Conservation (phyloP, 2,329 filamentous ascomycete species). For the Cordyceps javanica region DNA sequence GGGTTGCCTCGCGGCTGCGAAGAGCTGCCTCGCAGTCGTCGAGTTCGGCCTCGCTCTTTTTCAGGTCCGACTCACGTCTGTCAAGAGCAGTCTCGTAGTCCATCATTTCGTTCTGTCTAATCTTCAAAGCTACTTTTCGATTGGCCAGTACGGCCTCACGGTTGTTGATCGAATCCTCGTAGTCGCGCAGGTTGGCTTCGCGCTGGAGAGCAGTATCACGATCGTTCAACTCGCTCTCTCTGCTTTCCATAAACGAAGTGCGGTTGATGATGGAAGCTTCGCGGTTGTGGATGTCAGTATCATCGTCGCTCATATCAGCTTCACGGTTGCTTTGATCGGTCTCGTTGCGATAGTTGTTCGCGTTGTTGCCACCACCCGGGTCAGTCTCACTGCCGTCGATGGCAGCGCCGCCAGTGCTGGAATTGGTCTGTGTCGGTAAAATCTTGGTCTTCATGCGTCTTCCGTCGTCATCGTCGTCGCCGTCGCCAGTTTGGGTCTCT, state of each 20-base stretch:
- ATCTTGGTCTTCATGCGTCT: background rate
- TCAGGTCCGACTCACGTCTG: background rate
- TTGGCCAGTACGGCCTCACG: no score
- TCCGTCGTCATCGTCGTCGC: background rate
- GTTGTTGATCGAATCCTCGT: background rate
- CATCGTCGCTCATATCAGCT: background rate
- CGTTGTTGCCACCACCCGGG: background rate
- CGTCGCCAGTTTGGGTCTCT: background rate
- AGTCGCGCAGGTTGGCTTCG: background rate
- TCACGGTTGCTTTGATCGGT: background rate
- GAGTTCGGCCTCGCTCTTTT: background rate
- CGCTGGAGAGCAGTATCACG: background rate
- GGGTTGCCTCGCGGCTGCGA: background rate
- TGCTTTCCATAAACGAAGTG: background rate
- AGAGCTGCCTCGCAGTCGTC: background rate
- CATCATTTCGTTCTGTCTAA: background rate
- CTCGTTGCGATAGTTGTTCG: background rate
- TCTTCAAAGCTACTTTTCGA: background rate
- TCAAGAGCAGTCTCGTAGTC: background rate
- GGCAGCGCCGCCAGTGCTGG: background rate
- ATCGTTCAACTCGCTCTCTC: background rate
- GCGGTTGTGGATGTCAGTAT: background rate
- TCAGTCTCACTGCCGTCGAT: background rate
- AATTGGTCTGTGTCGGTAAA: background rate
- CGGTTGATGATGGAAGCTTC: background rate